A percentile compares a stretch with the other conserved stretches of the same genome.
These are phyloP conservation scores for Blastocrithidia nonstop DNA, from an alignment of 208 protist genomes.

Conservation along the genomic window DNA sequence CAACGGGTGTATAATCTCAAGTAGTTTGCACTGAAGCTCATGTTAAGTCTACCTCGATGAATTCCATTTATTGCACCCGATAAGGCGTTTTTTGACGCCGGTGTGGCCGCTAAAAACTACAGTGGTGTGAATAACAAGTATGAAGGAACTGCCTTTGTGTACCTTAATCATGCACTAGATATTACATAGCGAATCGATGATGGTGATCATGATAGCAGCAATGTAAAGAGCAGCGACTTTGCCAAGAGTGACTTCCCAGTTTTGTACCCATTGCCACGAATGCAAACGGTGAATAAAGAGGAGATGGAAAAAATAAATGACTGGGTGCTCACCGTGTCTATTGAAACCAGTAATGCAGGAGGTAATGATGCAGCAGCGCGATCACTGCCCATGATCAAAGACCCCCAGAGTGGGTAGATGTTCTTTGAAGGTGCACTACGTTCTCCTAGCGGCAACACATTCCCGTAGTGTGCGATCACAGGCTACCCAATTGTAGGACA, in stretches of 20 bases:
- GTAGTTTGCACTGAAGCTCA: slow-evolving; percentile 71
- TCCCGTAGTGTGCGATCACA: slow-evolving; percentile 78
- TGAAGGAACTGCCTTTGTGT: slow-evolving; percentile 87
- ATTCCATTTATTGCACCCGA: slow-evolving; percentile 84
- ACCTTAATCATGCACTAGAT: slow-evolving; percentile 93
- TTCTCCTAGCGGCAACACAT: slow-evolving; percentile 54
- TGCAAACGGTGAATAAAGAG: slow-evolving; percentile 10
- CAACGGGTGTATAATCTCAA: slow-evolving; percentile 33
- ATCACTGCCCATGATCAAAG: slow-evolving; percentile 33
- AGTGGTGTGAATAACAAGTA: no score
- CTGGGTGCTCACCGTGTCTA: slow-evolving; percentile 85
- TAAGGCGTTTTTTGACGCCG: slow-evolving; percentile 94
- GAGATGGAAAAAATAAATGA: slow-evolving; percentile 77
- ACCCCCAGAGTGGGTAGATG: slow-evolving; percentile 37
- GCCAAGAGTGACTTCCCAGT: slow-evolving; percentile 74
- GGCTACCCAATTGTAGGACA: slow-evolving; percentile 77
- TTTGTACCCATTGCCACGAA: slow-evolving; percentile 51
- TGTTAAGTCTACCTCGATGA: slow-evolving; percentile 86
- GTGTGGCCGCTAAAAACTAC: slow-evolving; percentile 82
- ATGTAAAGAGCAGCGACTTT: slow-evolving; percentile 87
- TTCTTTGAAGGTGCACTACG: slow-evolving; percentile 78
- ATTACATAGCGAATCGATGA: slow-evolving; percentile 90
- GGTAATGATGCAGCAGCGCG: slow-evolving; percentile 5
- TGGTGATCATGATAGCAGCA: slow-evolving; percentile 39
- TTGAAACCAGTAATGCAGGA: slow-evolving; percentile 41